Base-by-base conservation (phyloP, 306 rosid species). In the Pyrus communis region DNA sequence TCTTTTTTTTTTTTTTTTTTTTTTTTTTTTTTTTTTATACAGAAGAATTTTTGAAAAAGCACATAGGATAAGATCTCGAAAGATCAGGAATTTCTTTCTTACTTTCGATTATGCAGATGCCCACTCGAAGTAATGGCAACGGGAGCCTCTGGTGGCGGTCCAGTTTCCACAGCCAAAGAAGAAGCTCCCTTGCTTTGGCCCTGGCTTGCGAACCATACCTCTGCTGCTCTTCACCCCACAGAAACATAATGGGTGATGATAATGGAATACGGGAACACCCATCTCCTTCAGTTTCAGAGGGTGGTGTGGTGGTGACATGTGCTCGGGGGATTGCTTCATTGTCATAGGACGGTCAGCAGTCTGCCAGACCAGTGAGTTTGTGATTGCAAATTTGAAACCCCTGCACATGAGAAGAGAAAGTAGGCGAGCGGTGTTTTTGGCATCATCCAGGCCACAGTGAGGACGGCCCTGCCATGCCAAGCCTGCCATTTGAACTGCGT, bases 151-250 rank as follows among this genome's bases (percentile, higher is more conserved):
- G 62, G 86, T 81, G 40, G 89, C 77, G 66, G 91, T 88, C 96
- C 96, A 95, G 76, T 91, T 91, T 52, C 99, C 97, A 75, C 97
- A 92, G 72, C 99, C 95, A 72, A 85, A 95, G 93, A 89, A 92
- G 66, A 78, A 77, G 77, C 91, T 84, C 61, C 97, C 97, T 67
- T 88, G 97, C 85, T 84, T 95, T 9, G 97, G 96, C 71, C 97
- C 97, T 22, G 96, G 96, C 87, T 89, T 91, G 69, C 88, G 86
- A 28, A 93, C 83, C 89, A 84, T 80, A 43, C 86, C 87, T 84
- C 81, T 79, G 81, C 89, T 85, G 87, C 93, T 89, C 85, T 86
- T 91, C 84, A 88, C 97, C 77, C 97, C 98, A 77, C 98, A 93
- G 77, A 52, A 89, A 81, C 98, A 93, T 80, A 21, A 80, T 21